phyloP scores from a whole-genome alignment of 108 stramenopile species.

The Pseudonitzschia delicatissima region DNA sequence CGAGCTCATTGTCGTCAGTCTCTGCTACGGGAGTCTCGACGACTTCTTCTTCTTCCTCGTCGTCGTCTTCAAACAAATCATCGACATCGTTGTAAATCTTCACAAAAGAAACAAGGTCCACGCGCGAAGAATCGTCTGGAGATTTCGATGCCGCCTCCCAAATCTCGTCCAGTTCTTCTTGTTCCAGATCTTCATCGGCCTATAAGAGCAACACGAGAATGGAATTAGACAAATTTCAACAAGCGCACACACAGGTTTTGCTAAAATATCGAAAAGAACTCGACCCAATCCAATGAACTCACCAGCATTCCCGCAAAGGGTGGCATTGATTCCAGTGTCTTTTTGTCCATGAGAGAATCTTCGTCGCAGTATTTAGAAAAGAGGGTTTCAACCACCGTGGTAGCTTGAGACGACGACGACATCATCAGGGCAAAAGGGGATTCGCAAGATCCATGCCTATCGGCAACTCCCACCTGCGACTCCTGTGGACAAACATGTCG shows the following conservation, averaged over 20 bases:
- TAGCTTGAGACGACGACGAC: neutral
- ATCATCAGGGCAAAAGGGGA: no score
- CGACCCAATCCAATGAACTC: slow-evolving; percentile 10
- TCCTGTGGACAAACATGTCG: neutral
- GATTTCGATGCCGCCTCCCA: slow-evolving; percentile 61
- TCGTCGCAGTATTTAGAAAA: slow-evolving; percentile 53
- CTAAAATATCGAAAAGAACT: neutral
- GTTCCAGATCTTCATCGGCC: slow-evolving; percentile 59
- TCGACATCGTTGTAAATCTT: slow-evolving; percentile 77
- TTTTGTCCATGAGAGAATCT: slow-evolving; percentile 51
- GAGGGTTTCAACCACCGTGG: slow-evolving; percentile 27
- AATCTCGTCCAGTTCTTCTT: slow-evolving; percentile 59
- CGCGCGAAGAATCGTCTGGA: slow-evolving; percentile 23
- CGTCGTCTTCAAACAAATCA: slow-evolving; percentile 80
- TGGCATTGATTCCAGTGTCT: slow-evolving; percentile 41
- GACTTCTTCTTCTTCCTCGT: slow-evolving; percentile 31
- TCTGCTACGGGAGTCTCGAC: slow-evolving; percentile 1
- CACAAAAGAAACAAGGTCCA: slow-evolving; percentile 71
- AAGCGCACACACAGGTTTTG: neutral
- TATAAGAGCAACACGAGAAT: neutral
- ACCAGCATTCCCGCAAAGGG: slow-evolving; percentile 64
- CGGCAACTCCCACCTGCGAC: no score
- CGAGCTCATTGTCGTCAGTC: slow-evolving; percentile 25
- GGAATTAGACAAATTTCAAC: neutral
- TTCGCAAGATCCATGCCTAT: no score